phyloP scores from a whole-genome alignment of 2,329 filamentous ascomycete species.

The Fusarium stilboides region DNA sequence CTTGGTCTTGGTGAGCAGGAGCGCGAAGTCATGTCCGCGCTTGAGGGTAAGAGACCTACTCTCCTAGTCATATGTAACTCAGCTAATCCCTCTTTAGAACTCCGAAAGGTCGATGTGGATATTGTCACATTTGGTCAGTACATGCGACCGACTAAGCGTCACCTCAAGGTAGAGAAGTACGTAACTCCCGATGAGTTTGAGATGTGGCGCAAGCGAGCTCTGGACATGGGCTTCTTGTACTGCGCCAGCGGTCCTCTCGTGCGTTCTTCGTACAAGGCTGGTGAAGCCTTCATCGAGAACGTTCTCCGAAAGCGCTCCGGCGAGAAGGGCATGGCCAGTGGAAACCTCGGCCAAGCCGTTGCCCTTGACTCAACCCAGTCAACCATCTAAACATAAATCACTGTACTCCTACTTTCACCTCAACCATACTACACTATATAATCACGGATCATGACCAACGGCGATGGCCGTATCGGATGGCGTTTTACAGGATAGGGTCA shows the following conservation, averaged over 20 bases:
- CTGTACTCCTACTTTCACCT: conserved; percentile 20
- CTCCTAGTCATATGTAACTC: neutral
- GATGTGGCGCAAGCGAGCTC: conserved; percentile 87
- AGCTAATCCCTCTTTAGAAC: conserved; percentile 65
- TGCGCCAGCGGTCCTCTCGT: conserved; percentile 95
- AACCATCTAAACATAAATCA: conserved; percentile 35
- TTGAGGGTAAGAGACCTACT: conserved; percentile 69
- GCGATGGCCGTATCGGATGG: conserved; percentile 47
- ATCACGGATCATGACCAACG: conserved; percentile 45
- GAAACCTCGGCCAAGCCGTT: conserved; percentile 58
- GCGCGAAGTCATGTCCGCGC: conserved; percentile 83
- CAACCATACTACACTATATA: conserved; percentile 41
- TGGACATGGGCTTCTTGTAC: conserved; percentile 97
- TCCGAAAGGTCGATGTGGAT: conserved; percentile 86
- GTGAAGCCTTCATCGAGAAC: conserved; percentile 99
- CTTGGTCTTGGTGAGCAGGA: conserved; percentile 94
- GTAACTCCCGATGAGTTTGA: conserved; percentile 94
- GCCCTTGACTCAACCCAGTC: conserved; percentile 54
- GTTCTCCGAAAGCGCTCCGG: conserved; percentile 86
- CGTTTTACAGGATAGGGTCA: conserved; percentile 45
- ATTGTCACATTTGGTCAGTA: conserved; percentile 99
- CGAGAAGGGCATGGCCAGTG: conserved; percentile 56
- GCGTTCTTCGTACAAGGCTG: conserved; percentile 96
- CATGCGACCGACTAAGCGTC: conserved; percentile 98
- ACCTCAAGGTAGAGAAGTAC: conserved; percentile 97